Evolutionary conservation across 202 grass and related monocot genomes (phyloP), one percentile per base, ranked within the genome.

Genomic region (Saccharum hybrid): DNA sequence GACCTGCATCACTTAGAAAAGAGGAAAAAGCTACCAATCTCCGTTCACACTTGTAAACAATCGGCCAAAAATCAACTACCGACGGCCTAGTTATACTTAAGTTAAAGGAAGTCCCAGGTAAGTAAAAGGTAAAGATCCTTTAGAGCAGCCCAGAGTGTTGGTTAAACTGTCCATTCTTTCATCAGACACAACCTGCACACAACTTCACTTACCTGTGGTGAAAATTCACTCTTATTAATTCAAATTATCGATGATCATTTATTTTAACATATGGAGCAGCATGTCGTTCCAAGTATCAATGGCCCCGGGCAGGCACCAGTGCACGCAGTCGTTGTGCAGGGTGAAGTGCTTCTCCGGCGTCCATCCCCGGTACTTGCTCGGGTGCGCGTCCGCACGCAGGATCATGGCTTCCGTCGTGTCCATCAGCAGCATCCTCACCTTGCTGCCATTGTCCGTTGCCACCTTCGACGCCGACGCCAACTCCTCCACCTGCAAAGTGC

Each of bases 231-330:
- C 26, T 26, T 26, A 26, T 26, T 26, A 26, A 26, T 26, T 49
- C 13, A 51, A 51, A 18, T 18, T 6, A 51, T 18, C 2, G 48
- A 51, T 51, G 48, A 56, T 8, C 46, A 16, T 49, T 14, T 7
- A 16, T 48, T 54, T 19, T 7, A 57, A 10, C 54, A 57, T 57
- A 21, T 57, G 54, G 19, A 57, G 54, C 19, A 57, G 54, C 54
- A 57, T 57, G 54, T 57, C 54, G 8, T 57, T 97, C 80, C 92
- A 97, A 28, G 80, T 39, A 11, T 97, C 94, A 1, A 93, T 42
- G 0, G 92, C 84, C 1, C 94, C 94, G 0, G 94, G 94, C 72
- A 97, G 72, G 90, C 94, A 97, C 94, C 94, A 97, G 80, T 97
- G 94, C 63, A 97, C 85, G 73, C 91, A 92, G 77, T 94, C 92